These are phyloP conservation scores for Huntiella moniliformis DNA, from an alignment of 2,329 filamentous ascomycete genomes.

Conservation along the genomic window DNA sequence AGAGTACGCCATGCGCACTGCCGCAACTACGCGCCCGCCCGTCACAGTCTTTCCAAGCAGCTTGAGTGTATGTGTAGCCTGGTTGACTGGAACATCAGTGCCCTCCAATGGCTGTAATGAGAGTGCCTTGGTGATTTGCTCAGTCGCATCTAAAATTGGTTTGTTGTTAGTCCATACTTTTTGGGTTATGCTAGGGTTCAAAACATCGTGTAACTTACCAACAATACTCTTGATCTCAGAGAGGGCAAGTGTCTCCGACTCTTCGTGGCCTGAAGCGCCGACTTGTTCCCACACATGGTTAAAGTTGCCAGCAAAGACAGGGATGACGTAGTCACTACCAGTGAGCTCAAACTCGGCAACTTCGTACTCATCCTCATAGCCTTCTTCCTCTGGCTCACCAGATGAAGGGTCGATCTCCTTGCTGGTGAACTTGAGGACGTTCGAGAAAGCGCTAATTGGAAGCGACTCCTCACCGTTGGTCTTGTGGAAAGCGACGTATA, in stretches of 20 bases:
- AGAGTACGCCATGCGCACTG: constrained; percentile 83
- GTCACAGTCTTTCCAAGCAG: constrained; percentile 87
- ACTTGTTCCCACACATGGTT: constrained; percentile 91
- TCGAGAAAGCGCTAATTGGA: constrained; percentile 67
- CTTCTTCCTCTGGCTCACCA: constrained; percentile 74
- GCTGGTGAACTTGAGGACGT: constrained; percentile 87
- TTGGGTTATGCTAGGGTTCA: background rate
- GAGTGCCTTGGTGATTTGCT: constrained; percentile 68
- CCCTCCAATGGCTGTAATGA: constrained; percentile 89
- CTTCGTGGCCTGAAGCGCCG: constrained; percentile 72
- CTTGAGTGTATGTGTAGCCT: constrained; percentile 85
- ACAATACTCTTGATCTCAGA: constrained; percentile 79
- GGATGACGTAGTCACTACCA: constrained; percentile 85
- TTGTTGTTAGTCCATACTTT: constrained; percentile 14
- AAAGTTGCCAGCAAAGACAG: constrained; percentile 86
- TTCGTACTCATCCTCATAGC: constrained; percentile 96
- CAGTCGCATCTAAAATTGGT: constrained; percentile 55
- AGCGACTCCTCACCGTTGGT: constrained; percentile 56
- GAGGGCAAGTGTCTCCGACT: constrained; percentile 77
- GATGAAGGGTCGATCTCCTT: constrained; percentile 95
- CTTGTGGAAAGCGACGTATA: constrained; percentile 91
- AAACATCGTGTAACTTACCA: constrained; percentile 39
- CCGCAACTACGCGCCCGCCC: constrained; percentile 73
- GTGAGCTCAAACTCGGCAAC: constrained; percentile 81
- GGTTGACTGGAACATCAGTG: constrained; percentile 74